Conservation (phyloP, 345 rosid species). For the Ceriops decandra region DNA sequence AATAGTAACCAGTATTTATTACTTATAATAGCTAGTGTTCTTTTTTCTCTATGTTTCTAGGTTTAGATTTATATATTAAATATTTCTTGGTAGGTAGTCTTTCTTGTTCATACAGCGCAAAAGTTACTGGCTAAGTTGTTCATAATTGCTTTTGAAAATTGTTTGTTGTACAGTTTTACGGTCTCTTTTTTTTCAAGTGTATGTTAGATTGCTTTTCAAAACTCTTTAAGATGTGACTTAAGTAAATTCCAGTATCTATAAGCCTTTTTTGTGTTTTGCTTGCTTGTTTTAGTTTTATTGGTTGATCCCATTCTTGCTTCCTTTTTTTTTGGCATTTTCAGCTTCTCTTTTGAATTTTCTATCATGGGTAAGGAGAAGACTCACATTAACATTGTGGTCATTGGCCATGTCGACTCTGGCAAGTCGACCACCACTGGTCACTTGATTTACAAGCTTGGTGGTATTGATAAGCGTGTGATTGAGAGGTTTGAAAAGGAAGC, state of each 20-base stretch:
- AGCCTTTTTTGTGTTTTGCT: not conserved
- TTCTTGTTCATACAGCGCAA: no score
- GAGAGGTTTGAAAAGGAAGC: constrained; percentile 81
- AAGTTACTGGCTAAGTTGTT: no score
- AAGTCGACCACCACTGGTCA: constrained; percentile 76
- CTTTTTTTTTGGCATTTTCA: not conserved
- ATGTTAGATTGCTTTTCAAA: no score
- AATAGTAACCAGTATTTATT: not conserved
- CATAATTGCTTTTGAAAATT: no score
- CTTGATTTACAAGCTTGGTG: constrained; percentile 79
- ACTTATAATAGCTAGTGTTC: not conserved
- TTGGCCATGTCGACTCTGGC: constrained; percentile 47
- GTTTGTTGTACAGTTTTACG: no score
- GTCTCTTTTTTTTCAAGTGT: no score
- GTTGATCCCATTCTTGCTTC: no score
- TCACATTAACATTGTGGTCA: constrained; percentile 28
- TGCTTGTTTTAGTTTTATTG: no score
- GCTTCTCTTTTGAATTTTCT: constrained; percentile 8
- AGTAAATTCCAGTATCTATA: not conserved
- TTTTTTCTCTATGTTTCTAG: not conserved
- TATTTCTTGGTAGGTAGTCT: no score
- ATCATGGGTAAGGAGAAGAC: constrained; percentile 29
- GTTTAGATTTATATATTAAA: no score
- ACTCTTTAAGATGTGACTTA: no score
- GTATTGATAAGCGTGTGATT: constrained; percentile 79